Evolutionary conservation across 2,329 filamentous ascomycete species (phyloP), one percentile per base, ranked within the genome.

Genomic region (Fusarium chlamydosporum): DNA sequence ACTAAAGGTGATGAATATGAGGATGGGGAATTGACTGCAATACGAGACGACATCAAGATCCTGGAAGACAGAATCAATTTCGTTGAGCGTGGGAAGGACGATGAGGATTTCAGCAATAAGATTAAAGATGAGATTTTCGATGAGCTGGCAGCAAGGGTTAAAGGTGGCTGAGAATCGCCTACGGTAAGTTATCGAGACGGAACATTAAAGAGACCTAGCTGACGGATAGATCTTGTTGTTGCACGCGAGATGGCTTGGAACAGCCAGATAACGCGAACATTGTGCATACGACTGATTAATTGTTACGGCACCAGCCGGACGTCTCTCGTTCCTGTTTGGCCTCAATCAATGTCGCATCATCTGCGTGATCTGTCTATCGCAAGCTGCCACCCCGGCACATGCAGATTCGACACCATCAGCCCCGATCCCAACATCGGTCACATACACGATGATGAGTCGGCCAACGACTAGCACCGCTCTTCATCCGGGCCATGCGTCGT

Each of bases 401-500:
- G n/a, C n/a, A n/a, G n/a, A n/a, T n/a, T n/a, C n/a, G n/a, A n/a
- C n/a, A n/a, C n/a, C n/a, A n/a, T n/a, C n/a, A n/a, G n/a, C n/a
- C n/a, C n/a, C n/a, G n/a, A n/a, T n/a, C n/a, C n/a, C n/a, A n/a
- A n/a, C n/a, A n/a, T n/a, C n/a, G n/a, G n/a, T n/a, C n/a, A n/a
- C n/a, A n/a, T n/a, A n/a, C n/a, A n/a, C n/a, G n/a, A n/a, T n/a
- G n/a, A n/a, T n/a, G n/a, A n/a, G n/a, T n/a, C n/a, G n/a, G n/a
- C n/a, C n/a, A n/a, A n/a, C n/a, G n/a, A n/a, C n/a, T n/a, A n/a
- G 27, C 47, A 9, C 27, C 23, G 12, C 47, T 53, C 31, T 31
- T 16, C 20, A 31, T 29, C 29, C n/a, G 40, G 29, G 26, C 48
- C 20, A 47, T 46, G 51, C 61, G 51, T 53, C 43, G 46, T 65